Evolutionary conservation across 176 grass and related monocot genomes (phyloP), one percentile per base, ranked within the genome.

Genomic region (Oryza officinalis): DNA sequence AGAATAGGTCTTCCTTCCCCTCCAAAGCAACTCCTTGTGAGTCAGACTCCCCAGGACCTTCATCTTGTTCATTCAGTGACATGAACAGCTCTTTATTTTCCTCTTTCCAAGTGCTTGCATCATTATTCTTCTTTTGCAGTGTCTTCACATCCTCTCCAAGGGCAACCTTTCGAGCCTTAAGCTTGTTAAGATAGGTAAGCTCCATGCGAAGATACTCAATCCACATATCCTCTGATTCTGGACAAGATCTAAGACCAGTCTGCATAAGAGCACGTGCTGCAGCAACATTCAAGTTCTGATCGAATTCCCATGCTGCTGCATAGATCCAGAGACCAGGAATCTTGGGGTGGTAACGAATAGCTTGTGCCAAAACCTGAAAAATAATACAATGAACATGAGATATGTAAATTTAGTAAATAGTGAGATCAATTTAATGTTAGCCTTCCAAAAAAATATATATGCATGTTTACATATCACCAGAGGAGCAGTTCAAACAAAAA

Each of bases 311-410:
- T 33, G 96, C 88, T 63, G 96, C 93, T 2, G 96, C 93, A 75
- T 98, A 98, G 23, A 98, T 95, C 96, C 96, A 99, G 86, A 99
- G 96, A 14, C 96, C 96, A 27, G 96, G 93, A 46, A 92, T 83
- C 75, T 88, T 95, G 32, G 96, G 93, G 72, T 95, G 96, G 74
- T 85, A 98, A 40, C 96, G 80, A 54, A 98, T 94, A 38, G 91
- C 96, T 79, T 95, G 87, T 9, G 89, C 93, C 63, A 95, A 77
- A 52, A 84, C 93, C 93, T 95, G 67, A n/a, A 35, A 82, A 17
- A 27, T 45, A 82, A n/a, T 33, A 72, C n/a, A 81, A 71, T 12
- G 60, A 72, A 81, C 26, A 20, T 82, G 69, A 33, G 35, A 25
- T 27, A 46, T 8, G 70, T 26, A 27, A 72, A 25, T n/a, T 20